phyloP scores from a whole-genome alignment of 441 rosid species.

The Dalechampia spathulata region DNA sequence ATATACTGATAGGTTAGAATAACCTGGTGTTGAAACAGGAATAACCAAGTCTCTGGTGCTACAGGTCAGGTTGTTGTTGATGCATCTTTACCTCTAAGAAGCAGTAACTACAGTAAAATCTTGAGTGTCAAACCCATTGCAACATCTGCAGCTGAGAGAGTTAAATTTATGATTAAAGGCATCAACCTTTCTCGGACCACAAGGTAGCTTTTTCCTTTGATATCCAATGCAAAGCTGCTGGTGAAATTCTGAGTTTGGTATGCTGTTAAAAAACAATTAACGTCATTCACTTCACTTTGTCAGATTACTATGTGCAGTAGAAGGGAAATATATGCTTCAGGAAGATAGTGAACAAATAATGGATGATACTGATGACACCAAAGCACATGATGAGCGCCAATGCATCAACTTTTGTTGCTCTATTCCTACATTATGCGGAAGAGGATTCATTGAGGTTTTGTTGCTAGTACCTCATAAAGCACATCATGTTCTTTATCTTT shows the following conservation, averaged over 20 bases:
- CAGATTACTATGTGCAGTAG: constrained; percentile 79
- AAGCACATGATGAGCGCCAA: constrained; percentile 48
- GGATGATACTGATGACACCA: constrained; percentile 26
- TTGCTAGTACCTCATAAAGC: no score
- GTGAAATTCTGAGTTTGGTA: no score
- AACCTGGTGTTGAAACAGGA: no score
- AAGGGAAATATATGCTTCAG: constrained; percentile 67
- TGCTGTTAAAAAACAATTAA: no score
- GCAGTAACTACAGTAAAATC: constrained; percentile 38
- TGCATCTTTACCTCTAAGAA: constrained; percentile 47
- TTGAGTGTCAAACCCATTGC: constrained; percentile 64
- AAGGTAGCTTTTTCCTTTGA: no score
- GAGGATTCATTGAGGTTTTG: constrained; percentile 98
- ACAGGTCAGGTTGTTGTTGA: constrained; percentile 72
- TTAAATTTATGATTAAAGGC: constrained; percentile 62
- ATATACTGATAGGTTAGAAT: no score
- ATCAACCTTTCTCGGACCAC: constrained; percentile 46
- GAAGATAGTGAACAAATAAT: constrained; percentile 33
- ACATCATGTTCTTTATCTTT: no score
- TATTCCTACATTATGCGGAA: constrained; percentile 47
- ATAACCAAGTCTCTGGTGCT: no score
- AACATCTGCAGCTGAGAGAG: constrained; percentile 40
- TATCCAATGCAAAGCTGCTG: no score
- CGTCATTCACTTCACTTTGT: constrained; percentile 33
- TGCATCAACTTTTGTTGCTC: constrained; percentile 51